Base-by-base conservation (phyloP, 1,139 yeast genomes). In the Saccharomyces hybrid region DNA sequence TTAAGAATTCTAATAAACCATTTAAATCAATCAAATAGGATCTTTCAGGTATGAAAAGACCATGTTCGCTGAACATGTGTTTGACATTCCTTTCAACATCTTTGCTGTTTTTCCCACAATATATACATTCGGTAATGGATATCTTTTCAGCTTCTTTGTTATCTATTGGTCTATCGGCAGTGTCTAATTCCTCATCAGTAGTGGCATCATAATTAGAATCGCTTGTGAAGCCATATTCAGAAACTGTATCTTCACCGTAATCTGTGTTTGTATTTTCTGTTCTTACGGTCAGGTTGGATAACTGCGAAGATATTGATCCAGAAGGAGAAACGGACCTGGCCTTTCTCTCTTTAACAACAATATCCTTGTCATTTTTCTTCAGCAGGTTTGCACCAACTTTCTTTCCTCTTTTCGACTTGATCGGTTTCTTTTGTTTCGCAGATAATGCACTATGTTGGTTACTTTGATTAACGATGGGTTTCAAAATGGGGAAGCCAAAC, bases 41-140 rank as follows among this genome's bases (percentile, higher is more conserved):
- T 56, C 77, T 75, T 69, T 93, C 98, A 0, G 99, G 99, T 16
- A 93, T 77, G 61, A 86, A 93, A 50, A 93, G 76, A 1, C 98
- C 97, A 70, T 86, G 96, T 46, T 73, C 75, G 58, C 77, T 78
- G 64, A 80, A 83, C 95, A 93, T 85, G 70, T 91, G 96, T 29
- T 77, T 77, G 26, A 86, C 79, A 63, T 86, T 88, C 51, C 79
- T 84, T 51, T 86, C 91, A 8, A 83, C 72, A 21, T 70, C 74
- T 14, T 60, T 62, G 51, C 69, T 72, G 6, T 72, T 66, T 1
- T 60, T 44, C 4, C 78, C 79, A 64, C 82, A 78, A 54, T 71
- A 78, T 21, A 78, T 72, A 60, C 82, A 78, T 7, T 70, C 67
- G 0, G 74, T 71, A 24, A 71, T 38, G 7, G 44, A 14, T 14